Conservation (phyloP, 2,329 filamentous ascomycete genomes). For the Fusarium pseudoanthophilum region DNA sequence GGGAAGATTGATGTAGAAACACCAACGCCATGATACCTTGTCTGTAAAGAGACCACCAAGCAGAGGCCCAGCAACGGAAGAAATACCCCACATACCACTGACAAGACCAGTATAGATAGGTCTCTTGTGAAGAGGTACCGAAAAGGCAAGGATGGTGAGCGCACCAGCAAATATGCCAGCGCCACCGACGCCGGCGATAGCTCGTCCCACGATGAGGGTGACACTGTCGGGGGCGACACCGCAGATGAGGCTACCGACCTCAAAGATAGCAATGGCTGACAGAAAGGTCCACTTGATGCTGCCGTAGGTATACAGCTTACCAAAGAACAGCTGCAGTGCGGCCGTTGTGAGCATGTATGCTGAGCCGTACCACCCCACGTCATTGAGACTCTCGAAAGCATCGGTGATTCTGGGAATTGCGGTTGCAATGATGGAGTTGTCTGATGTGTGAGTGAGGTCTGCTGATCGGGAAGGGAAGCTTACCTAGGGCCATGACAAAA, state of each 20-base stretch:
- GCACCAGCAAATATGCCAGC: slow-evolving; percentile 60
- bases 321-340: slow-evolving; percentile 54
- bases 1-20: slow-evolving; percentile 55
- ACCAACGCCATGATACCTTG: slow-evolving; percentile 53
- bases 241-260: slow-evolving; percentile 57
- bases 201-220: slow-evolving; percentile 51
- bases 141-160: slow-evolving; percentile 55
- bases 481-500: slow-evolving; percentile 55
- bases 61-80: slow-evolving; percentile 50
- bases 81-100: slow-evolving; percentile 59
- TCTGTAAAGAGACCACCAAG: slow-evolving; percentile 52
- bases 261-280: slow-evolving; percentile 53
- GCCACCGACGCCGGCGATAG: slow-evolving; percentile 53
- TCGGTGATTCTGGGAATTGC: slow-evolving; percentile 58
- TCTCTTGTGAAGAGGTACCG: slow-evolving; percentile 48
- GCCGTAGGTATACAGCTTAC: slow-evolving; percentile 59
- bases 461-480: not conserved
- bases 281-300: slow-evolving; percentile 56
- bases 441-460: slow-evolving; percentile 32
- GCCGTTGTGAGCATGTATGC: slow-evolving; percentile 56
- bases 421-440: slow-evolving; percentile 56
- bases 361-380: slow-evolving; percentile 63
- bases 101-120: slow-evolving; percentile 52
- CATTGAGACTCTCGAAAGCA: slow-evolving; percentile 55
- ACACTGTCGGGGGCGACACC: slow-evolving; percentile 48